Evolutionary conservation across 2,329 filamentous ascomycete genomes (phyloP).

Genomic region (Alternaria arbusti): DNA sequence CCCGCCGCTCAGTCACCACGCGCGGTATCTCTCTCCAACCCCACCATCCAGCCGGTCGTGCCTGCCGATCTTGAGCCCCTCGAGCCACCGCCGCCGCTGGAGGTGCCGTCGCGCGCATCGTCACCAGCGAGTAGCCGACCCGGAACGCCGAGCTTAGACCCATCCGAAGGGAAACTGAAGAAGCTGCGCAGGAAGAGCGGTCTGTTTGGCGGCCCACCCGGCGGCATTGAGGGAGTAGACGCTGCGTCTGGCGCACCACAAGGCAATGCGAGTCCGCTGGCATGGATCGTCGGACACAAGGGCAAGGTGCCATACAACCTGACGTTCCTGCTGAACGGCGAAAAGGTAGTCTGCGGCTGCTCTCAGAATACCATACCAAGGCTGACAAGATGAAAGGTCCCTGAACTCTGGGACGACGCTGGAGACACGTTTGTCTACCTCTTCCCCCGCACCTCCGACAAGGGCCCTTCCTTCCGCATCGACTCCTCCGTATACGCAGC

Average conservation of each 20-base stretch:
- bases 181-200: constrained; percentile 46
- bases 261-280: constrained; percentile 43
- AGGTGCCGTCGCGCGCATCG: constrained; percentile 32
- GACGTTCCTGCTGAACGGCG: constrained; percentile 56
- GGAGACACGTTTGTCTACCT: constrained; percentile 70
- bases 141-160: constrained; percentile 24
- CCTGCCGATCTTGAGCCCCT: constrained; percentile 33
- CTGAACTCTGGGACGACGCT: constrained; percentile 67
- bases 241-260: constrained; percentile 29
- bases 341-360: constrained; percentile 52
- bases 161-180: constrained; percentile 31
- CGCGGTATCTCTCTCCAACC: constrained; percentile 20
- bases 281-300: constrained; percentile 66
- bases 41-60: constrained; percentile 38
- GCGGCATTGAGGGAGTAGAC: constrained; percentile 9
- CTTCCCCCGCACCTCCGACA: constrained; percentile 63
- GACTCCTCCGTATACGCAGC: constrained; percentile 65
- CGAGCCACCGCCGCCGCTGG: constrained; percentile 36
- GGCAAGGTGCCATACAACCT: constrained; percentile 64
- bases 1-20: constrained; percentile 26
- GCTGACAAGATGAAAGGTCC: constrained; percentile 49
- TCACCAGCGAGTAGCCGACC: constrained; percentile 39
- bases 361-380: constrained; percentile 4
- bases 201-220: constrained; percentile 36
- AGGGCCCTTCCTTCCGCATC: constrained; percentile 66